phyloP scores from a whole-genome alignment of 805 yeast genomes.

The Cyberlindnera maclurae region DNA sequence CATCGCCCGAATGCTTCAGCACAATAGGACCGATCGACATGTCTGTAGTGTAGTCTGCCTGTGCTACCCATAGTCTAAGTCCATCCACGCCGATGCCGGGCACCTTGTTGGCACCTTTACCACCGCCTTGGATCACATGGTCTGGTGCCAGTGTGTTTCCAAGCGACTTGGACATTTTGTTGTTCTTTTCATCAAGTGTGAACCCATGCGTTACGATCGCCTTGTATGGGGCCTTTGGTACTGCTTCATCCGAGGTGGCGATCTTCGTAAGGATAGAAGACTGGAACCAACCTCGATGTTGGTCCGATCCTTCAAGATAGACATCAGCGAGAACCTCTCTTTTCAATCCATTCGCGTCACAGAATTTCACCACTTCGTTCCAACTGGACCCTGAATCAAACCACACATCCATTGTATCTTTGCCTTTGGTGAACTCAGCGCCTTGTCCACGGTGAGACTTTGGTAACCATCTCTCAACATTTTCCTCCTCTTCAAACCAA shows the following conservation, averaged over 20 bases:
- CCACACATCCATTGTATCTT: slow-evolving; percentile 98
- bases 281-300: slow-evolving; percentile 99
- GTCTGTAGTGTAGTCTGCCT: slow-evolving; percentile 79
- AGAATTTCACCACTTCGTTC: slow-evolving; percentile 47
- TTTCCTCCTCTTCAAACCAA: slow-evolving; percentile 66
- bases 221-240: slow-evolving; percentile 54
- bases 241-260: slow-evolving; percentile 29
- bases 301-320: slow-evolving; percentile 97
- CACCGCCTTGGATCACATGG: slow-evolving; percentile 39
- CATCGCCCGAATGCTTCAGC: slow-evolving; percentile 69
- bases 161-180: slow-evolving; percentile 89
- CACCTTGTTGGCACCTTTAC: slow-evolving; percentile 41
- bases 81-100: slow-evolving; percentile 88
- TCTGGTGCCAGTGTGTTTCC: slow-evolving; percentile 76
- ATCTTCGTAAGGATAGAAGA: slow-evolving; percentile 79
- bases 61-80: slow-evolving; percentile 83
- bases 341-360: slow-evolving; percentile 27
- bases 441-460: slow-evolving; percentile 35
- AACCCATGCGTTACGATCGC: slow-evolving; percentile 89
- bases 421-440: slow-evolving; percentile 49
- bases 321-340: slow-evolving; percentile 59
- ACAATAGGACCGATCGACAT: slow-evolving; percentile 67
- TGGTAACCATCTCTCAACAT: slow-evolving; percentile 69
- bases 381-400: slow-evolving; percentile 96
- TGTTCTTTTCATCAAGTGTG: slow-evolving; percentile 75